Percentiles rank a stretch among this genome's conserved stretches.
phyloP scores from a whole-genome alignment of 2,329 filamentous ascomycete species.

The Botrytis fabae region DNA sequence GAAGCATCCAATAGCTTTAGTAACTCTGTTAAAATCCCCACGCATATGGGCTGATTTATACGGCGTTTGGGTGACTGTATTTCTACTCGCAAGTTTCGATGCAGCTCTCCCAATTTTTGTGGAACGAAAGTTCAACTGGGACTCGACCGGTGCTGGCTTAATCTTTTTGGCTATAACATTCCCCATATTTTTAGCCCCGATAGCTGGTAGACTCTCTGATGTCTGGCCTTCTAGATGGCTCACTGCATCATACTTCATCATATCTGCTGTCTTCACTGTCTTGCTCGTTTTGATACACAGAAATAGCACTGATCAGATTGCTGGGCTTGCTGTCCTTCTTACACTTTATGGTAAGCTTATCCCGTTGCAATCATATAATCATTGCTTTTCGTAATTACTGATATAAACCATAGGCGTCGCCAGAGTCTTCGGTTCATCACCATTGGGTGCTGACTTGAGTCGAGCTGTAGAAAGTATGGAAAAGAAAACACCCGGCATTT shows the following conservation, averaged over 20 bases:
- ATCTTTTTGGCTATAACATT: conserved; percentile 58
- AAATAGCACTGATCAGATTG: conserved; percentile 59
- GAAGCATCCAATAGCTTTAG: conserved; percentile 32
- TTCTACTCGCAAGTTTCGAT: conserved; percentile 55
- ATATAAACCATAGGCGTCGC: conserved; percentile 20
- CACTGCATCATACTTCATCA: conserved; percentile 57
- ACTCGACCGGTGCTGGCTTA: conserved; percentile 55
- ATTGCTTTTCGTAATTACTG: background rate
- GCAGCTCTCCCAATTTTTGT: conserved; percentile 56
- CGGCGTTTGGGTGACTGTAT: conserved; percentile 48
- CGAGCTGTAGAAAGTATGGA: conserved; percentile 25
- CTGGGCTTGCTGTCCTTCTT: conserved; percentile 64
- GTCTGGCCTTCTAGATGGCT: conserved; percentile 61
- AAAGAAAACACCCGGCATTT: conserved; percentile 22
- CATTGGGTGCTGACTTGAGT: conserved; percentile 25
- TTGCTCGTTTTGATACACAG: conserved; percentile 63
- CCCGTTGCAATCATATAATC: background rate
- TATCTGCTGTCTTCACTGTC: conserved; percentile 57
- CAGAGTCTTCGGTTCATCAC: conserved; percentile 23
- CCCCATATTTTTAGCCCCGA: conserved; percentile 58
- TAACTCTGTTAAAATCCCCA: conserved; percentile 44
- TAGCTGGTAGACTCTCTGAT: conserved; percentile 52
- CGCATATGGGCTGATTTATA: conserved; percentile 44
- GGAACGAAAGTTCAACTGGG: conserved; percentile 53
- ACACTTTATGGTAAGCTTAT: conserved; percentile 51